Conservation (phyloP, 129 eudicot species). For the Oenanthe sinensis region DNA sequence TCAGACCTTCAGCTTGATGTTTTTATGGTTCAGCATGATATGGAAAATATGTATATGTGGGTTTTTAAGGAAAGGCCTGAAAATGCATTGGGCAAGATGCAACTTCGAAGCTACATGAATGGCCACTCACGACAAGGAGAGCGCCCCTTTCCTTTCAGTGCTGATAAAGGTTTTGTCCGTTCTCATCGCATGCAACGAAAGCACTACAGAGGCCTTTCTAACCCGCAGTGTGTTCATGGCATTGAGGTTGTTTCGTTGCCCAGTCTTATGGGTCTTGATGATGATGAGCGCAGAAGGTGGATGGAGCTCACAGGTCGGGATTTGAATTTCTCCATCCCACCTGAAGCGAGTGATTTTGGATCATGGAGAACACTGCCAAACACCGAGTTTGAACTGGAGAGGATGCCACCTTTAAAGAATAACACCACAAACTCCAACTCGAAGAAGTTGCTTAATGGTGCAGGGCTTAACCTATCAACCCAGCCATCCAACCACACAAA, state of each 20-base stretch:
- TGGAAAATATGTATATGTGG: constrained; percentile 99
- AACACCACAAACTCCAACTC: constrained; percentile 33
- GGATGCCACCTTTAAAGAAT: constrained; percentile 31
- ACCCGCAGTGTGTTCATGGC: constrained; percentile 89
- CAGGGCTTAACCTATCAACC: constrained; percentile 63
- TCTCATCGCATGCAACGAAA: constrained; percentile 90
- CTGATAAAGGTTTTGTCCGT: constrained; percentile 70
- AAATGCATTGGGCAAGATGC: constrained; percentile 87
- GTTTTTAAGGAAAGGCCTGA: constrained; percentile 81
- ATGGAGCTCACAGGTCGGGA: constrained; percentile 70
- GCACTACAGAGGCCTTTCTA: constrained; percentile 81
- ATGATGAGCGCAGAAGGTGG: constrained; percentile 76
- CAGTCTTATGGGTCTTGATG: constrained; percentile 42
- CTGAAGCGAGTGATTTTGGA: constrained; percentile 69
- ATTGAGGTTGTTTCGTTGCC: constrained; percentile 62
- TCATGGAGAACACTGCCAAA: constrained; percentile 75
- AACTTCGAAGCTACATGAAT: constrained; percentile 89
- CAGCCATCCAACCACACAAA: constrained; percentile 46
- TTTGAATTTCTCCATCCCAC: constrained; percentile 49
- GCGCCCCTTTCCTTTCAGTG: constrained; percentile 83
- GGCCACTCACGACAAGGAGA: constrained; percentile 94
- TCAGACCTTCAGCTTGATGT: constrained; percentile 72
- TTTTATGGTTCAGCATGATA: constrained; percentile 89
- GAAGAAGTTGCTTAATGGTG: constrained; percentile 59
- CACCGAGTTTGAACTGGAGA: constrained; percentile 70